These are phyloP conservation scores for Xylariales sp. DNA, from an alignment of 2,329 filamentous ascomycete species.

Conservation along the genomic window DNA sequence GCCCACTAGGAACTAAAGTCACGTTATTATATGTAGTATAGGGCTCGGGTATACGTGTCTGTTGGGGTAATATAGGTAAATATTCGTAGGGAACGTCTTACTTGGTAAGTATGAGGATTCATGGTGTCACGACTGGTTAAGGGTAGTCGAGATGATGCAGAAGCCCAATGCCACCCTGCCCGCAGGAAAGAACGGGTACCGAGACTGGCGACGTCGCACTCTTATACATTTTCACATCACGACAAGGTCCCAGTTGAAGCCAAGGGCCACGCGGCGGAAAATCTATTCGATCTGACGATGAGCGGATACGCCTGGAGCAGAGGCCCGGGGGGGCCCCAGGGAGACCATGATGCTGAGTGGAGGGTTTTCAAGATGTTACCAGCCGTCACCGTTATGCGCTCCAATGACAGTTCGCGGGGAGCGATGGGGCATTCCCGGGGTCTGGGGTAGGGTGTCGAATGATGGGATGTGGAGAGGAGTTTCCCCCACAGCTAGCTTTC, in stretches of 20 bases:
- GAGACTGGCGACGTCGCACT: slow-evolving; percentile 8
- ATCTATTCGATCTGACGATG: slow-evolving; percentile 22
- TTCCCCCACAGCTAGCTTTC: slow-evolving; percentile 20
- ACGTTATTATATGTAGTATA: slow-evolving; percentile 2
- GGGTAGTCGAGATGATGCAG: slow-evolving; percentile 1
- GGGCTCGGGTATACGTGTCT: not conserved
- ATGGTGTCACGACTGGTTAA: slow-evolving; percentile 36
- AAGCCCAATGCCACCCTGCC: slow-evolving; percentile 12
- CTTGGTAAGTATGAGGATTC: slow-evolving; percentile 50
- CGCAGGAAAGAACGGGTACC: not conserved
- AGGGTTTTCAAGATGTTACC: slow-evolving; percentile 36
- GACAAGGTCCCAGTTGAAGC: slow-evolving; percentile 12
- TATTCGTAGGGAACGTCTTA: slow-evolving; percentile 28
- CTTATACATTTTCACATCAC: slow-evolving; percentile 35
- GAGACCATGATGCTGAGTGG: slow-evolving; percentile 39
- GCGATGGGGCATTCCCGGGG: slow-evolving; percentile 24
- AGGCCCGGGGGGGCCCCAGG: slow-evolving; percentile 2
- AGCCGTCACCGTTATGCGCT: slow-evolving; percentile 35
- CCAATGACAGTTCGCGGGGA: slow-evolving; percentile 38
- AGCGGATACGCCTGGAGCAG: not conserved
- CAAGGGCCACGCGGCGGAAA: slow-evolving; percentile 19
- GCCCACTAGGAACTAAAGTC: slow-evolving; percentile 60
- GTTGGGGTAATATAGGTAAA: not conserved
- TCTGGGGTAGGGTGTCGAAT: slow-evolving; percentile 37
- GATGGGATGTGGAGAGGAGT: slow-evolving; percentile 39